Base-by-base conservation (phyloP, 208 protist species). In the Acanthamoeba pearcei region DNA sequence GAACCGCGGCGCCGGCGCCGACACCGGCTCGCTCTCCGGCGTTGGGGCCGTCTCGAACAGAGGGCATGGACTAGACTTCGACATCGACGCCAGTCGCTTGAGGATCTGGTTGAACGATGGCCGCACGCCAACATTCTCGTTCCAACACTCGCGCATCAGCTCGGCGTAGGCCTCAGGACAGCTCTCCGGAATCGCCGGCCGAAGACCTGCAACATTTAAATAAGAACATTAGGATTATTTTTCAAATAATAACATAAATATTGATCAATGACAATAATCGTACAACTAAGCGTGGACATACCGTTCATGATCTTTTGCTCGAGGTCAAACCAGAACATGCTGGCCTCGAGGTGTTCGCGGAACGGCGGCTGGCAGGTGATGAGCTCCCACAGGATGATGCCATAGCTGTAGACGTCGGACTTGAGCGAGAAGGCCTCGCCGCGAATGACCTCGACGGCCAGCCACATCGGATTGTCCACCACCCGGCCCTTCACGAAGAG, bases 381-480 rank as follows among this genome's bases (percentile, higher is more conserved):
- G 35, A 91, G 60, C 85, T 91, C 85, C 85, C 55, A 91, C 32
- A 91, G n/a, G 64, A 91, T 91, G 57, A 91, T 72, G 62, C 62
- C 85, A 22, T 91, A 91, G 55, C 62, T 76, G 38, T 91, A 91
- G 35, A 91, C 55, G 46, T 91, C 85, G 5, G 85, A 91, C 46
- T 91, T 91, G 32, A 91, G 57, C 15, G 85, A 91, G 38, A 57
- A 91, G 62, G 55, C 32, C 85, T 91, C 62, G 35, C 85, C 55
- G 4, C 42, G 55, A 9, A 91, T 91, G 35, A 86, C 85, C 85
- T 91, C 85, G 17, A 91, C 85, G 46, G 85, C 85, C 85, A 91
- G 32, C 85, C 85, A 91, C 62, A 91, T 91, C 9, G 85, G 85
- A 29, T 91, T 91, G 85, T 91, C 85, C 55, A 91, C 85, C 13